Evolutionary conservation across 768 basidiomycete genomes (phyloP).

Genomic region (Rhodotorula kratochvilovae): DNA sequence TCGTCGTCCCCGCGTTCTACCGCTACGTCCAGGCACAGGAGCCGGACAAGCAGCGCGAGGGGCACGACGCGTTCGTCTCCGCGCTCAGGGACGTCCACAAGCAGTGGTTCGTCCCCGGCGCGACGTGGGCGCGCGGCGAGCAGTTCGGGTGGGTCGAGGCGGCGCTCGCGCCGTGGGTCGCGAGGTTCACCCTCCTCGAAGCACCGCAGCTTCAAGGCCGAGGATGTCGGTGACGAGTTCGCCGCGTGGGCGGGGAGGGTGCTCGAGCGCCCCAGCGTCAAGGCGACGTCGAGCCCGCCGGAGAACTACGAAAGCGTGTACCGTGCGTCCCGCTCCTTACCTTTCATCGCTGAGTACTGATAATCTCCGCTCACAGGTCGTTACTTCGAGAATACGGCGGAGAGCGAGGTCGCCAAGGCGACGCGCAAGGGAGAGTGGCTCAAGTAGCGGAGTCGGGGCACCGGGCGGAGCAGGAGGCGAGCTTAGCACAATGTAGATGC

Average conservation of each 20-base stretch:
- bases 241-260: conserved; percentile 52
- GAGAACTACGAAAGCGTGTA: conserved; percentile 25
- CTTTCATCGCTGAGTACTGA: not conserved
- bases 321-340: not conserved
- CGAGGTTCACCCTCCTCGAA: conserved; percentile 59
- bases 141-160: conserved; percentile 57
- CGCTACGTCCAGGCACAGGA: conserved; percentile 54
- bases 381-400: conserved; percentile 20
- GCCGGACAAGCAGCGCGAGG: conserved; percentile 38
- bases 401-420: conserved; percentile 31
- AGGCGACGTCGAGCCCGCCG: conserved; percentile 51
- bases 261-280: conserved; percentile 53
- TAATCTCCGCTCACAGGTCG: not conserved
- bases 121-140: conserved; percentile 46
- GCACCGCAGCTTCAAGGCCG: conserved; percentile 54
- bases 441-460: conserved; percentile 2
- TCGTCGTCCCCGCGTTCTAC: conserved; percentile 56
- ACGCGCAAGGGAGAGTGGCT: conserved; percentile 25
- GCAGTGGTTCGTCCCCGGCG: conserved; percentile 44
- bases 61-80: conserved; percentile 41
- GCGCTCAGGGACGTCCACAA: conserved; percentile 23
- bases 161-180: conserved; percentile 63
- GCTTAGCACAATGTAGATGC: too few relatives aligned
- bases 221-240: conserved; percentile 53
- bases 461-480: too few relatives aligned